phyloP scores from a whole-genome alignment of 1,284 basidiomycete species.

The Entoloma clypeatum region DNA sequence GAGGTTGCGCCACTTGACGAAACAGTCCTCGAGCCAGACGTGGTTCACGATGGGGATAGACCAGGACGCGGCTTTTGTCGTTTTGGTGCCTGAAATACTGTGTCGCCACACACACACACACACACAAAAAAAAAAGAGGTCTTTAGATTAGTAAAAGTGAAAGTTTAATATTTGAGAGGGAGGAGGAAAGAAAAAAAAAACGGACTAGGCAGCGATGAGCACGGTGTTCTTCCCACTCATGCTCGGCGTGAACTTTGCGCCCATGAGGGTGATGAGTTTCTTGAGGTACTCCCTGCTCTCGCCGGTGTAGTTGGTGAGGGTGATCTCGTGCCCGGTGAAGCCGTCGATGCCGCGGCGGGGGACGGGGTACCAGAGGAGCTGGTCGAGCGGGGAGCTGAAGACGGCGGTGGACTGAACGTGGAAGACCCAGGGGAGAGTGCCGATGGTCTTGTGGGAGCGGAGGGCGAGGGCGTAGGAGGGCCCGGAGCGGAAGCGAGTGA shows the following conservation, averaged over 20 bases:
- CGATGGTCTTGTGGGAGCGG: constrained; percentile 79
- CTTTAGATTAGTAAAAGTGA: too few species aligned
- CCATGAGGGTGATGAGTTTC: constrained; percentile 73
- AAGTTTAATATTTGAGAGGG: not conserved
- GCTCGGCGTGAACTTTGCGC: constrained; percentile 76
- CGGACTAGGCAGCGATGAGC: constrained; percentile 80
- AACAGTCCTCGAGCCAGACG: constrained; percentile 86
- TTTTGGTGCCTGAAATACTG: constrained; percentile 70
- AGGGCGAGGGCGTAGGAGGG: constrained; percentile 65
- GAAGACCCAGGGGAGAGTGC: constrained; percentile 79
- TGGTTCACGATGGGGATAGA: constrained; percentile 85
- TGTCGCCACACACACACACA: too few species aligned
- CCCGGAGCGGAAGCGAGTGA: constrained; percentile 68
- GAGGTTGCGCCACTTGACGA: constrained; percentile 70
- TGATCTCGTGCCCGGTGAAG: constrained; percentile 54
- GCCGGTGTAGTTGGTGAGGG: constrained; percentile 86
- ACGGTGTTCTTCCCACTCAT: constrained; percentile 75
- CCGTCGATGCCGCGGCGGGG: constrained; percentile 43
- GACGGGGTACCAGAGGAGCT: constrained; percentile 50
- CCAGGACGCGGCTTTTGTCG: constrained; percentile 73
- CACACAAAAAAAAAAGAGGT: too few species aligned
- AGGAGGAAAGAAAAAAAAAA: constrained; percentile 11
- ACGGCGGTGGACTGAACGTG: constrained; percentile 64
- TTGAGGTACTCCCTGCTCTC: constrained; percentile 83
- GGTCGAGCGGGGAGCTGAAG: constrained; percentile 65